Conservation (phyloP, 2,329 filamentous ascomycete genomes). For the Hysterium pulicare region DNA sequence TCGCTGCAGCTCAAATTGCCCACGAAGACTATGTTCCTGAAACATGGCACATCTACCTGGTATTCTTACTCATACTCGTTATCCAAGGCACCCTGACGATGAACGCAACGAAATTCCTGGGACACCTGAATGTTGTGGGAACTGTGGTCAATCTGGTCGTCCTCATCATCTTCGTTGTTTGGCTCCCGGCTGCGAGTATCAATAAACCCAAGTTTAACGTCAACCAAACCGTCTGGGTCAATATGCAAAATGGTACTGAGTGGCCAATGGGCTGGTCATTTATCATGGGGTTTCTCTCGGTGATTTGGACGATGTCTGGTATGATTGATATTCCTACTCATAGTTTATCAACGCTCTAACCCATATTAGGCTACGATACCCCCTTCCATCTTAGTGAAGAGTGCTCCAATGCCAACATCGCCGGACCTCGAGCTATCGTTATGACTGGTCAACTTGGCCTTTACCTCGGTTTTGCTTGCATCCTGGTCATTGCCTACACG, state of each 20-base stretch:
- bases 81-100: slow-evolving; percentile 31
- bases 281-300: slow-evolving; percentile 22
- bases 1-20: slow-evolving; percentile 24
- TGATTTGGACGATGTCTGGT: slow-evolving; percentile 1
- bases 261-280: slow-evolving; percentile 28
- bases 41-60: slow-evolving; percentile 35
- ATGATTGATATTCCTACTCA: background rate
- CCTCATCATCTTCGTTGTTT: slow-evolving; percentile 34
- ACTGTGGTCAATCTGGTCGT: slow-evolving; percentile 28
- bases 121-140: slow-evolving; percentile 23
- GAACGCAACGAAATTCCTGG: slow-evolving; percentile 33
- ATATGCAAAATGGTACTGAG: slow-evolving; percentile 25
- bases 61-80: slow-evolving; percentile 26
- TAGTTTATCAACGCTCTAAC: background rate
- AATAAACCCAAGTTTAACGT: slow-evolving; percentile 20
- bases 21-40: slow-evolving; percentile 30
- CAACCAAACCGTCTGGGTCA: background rate
- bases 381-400: slow-evolving; percentile 33
- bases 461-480: slow-evolving; percentile 23
- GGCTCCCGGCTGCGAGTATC: slow-evolving; percentile 32
- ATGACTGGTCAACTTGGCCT: slow-evolving; percentile 28
- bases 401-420: slow-evolving; percentile 27
- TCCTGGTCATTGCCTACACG: slow-evolving; percentile 29
- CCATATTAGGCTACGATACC: slow-evolving; percentile 21
- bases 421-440: slow-evolving; percentile 26